Conservation (phyloP, 805 yeast genomes). For the Saccharomycopsis fibuligera region DNA sequence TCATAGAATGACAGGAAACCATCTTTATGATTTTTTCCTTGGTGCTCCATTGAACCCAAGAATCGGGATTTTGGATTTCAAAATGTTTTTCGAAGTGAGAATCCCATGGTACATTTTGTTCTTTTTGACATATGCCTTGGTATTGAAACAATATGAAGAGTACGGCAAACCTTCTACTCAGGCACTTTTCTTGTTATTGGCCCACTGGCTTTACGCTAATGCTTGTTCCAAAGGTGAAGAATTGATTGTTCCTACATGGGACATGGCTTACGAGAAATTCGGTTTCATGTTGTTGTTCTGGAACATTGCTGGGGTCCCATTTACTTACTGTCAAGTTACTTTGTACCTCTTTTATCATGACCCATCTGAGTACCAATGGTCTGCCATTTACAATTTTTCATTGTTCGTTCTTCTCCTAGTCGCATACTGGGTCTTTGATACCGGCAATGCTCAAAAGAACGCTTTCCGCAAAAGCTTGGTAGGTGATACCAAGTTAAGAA, state of each 20-base stretch:
- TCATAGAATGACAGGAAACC: constrained; percentile 88
- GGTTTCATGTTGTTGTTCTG: constrained; percentile 99
- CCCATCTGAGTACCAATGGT: constrained; percentile 77
- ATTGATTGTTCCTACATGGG: constrained; percentile 96
- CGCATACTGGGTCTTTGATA: constrained; percentile 91
- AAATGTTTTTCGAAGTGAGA: constrained; percentile 97
- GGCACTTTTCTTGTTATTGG: constrained; percentile 55
- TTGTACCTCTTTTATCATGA: constrained; percentile 76
- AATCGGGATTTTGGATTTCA: constrained; percentile 84
- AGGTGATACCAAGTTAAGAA: constrained; percentile 72
- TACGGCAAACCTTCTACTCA: constrained; percentile 70
- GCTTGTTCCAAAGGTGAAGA: constrained; percentile 98
- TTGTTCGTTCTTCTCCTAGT: constrained; percentile 51
- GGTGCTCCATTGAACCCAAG: constrained; percentile 98
- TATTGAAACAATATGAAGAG: constrained; percentile 69
- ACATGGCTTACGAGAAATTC: constrained; percentile 97
- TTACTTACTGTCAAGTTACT: constrained; percentile 93
- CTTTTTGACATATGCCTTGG: constrained; percentile 68
- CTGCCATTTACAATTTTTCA: constrained; percentile 49
- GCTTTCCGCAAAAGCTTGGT: constrained; percentile 77
- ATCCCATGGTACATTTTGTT: constrained; percentile 92
- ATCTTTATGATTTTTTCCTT: constrained; percentile 87
- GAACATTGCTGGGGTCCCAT: constrained; percentile 99
- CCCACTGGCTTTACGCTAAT: constrained; percentile 92
- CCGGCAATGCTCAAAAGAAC: constrained; percentile 92